Conservation (phyloP, 305 asterid species). For the Fraxinus sp. region DNA sequence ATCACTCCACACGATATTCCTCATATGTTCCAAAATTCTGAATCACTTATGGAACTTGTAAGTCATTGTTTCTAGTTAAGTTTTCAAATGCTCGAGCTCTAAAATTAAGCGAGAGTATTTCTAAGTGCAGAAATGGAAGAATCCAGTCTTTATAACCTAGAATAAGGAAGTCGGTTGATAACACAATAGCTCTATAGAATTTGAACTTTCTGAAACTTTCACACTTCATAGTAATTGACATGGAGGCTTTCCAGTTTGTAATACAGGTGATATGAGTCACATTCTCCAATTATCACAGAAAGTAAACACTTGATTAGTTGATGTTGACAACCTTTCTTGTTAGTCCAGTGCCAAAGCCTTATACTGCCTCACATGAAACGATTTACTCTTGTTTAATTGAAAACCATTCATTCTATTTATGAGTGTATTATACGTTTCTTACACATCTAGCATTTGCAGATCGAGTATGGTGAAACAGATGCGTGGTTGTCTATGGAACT, state of each 20-base stretch:
- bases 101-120: not conserved
- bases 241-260: not conserved
- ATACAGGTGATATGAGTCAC: constrained; percentile 3
- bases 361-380: constrained; percentile 1
- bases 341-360: constrained; percentile 1
- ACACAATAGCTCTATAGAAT: constrained; percentile 5
- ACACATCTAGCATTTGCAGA: constrained; percentile 49
- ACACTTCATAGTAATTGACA: not conserved
- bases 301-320: constrained; percentile 12
- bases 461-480: constrained; percentile 93
- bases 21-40: constrained; percentile 74
- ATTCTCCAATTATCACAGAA: constrained; percentile 13
- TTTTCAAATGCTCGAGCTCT: constrained; percentile 10
- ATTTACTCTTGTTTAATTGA: not conserved
- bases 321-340: constrained; percentile 3
- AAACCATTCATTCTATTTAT: constrained; percentile 14
- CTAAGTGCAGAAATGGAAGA: not conserved
- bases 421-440: constrained; percentile 23
- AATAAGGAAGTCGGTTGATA: constrained; percentile 1
- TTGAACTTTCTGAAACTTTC: not conserved
- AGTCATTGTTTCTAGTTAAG: constrained; percentile 29
- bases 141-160: not conserved
- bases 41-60: constrained; percentile 79
- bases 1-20: constrained; percentile 81
- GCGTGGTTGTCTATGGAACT: constrained; percentile 98